Evolutionary conservation across 805 yeast species (phyloP).

Genomic region (Myxozyma kluyveri): DNA sequence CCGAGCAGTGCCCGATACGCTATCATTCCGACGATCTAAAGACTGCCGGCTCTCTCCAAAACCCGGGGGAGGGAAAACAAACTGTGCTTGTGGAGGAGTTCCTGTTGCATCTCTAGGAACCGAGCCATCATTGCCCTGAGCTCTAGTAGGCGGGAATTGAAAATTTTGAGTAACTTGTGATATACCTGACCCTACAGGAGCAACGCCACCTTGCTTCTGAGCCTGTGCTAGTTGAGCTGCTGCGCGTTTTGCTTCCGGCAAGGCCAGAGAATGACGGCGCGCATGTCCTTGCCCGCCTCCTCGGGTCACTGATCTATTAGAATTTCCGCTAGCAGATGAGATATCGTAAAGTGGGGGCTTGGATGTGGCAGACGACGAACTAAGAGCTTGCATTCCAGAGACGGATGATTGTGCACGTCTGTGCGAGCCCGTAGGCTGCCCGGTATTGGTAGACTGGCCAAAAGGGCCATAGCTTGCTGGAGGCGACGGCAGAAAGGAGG

Average conservation of each 20-base stretch:
- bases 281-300: conserved; percentile 56
- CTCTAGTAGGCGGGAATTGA: conserved; percentile 26
- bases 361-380: conserved; percentile 8
- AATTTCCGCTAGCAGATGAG: background rate
- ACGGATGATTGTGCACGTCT: conserved; percentile 40
- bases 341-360: background rate
- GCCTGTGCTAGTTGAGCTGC: conserved; percentile 89
- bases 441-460: background rate
- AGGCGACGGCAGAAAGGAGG: conserved; percentile 21
- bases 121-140: too few relatives aligned
- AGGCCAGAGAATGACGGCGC: conserved; percentile 88
- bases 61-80: background rate
- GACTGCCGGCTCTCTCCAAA: conserved; percentile 1
- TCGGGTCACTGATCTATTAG: background rate
- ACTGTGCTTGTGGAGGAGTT: too few relatives aligned
- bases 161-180: too few relatives aligned
- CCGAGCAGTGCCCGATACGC: too few relatives aligned
- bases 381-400: conserved; percentile 23
- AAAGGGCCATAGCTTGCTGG: conserved; percentile 10
- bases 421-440: conserved; percentile 32
- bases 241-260: conserved; percentile 92
- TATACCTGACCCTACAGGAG: too few relatives aligned
- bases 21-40: too few relatives aligned
- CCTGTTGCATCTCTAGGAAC: too few relatives aligned
- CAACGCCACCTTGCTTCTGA: conserved; percentile 44